Evolutionary conservation across 2,329 filamentous ascomycete genomes (phyloP).

Genomic region (Fusarium falciforme): DNA sequence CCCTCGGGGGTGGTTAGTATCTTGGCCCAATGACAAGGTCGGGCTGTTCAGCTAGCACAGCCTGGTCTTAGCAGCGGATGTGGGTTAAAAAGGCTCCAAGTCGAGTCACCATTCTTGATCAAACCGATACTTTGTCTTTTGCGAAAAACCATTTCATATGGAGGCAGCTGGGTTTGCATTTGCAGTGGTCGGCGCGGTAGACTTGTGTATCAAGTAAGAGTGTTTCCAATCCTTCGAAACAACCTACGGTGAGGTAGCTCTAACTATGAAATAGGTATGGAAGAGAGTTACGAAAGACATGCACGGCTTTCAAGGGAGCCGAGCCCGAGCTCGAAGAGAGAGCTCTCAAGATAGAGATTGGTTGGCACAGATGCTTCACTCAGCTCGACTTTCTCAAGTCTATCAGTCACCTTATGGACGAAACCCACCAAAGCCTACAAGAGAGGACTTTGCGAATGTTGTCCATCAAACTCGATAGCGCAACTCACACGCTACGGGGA

Average conservation of each 20-base stretch:
- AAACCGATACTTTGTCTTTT: background rate
- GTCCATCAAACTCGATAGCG: background rate
- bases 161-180: background rate
- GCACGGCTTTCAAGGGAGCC: background rate
- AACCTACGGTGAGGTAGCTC: background rate
- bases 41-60: background rate
- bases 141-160: background rate
- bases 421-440: background rate
- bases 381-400: background rate
- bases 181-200: background rate
- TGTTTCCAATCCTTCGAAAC: background rate
- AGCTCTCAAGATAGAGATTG: background rate
- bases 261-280: background rate
- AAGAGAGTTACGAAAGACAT: background rate
- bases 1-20: background rate
- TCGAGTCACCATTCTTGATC: background rate
- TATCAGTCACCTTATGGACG: background rate
- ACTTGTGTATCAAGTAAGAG: background rate
- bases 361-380: background rate
- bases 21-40: background rate
- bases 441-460: background rate
- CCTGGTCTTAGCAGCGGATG: background rate
- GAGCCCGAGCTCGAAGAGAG: background rate
- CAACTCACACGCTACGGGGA: background rate
- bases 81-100: background rate